phyloP scores from a whole-genome alignment of 148 eudicot genomes.

The Bassia scoparia region DNA sequence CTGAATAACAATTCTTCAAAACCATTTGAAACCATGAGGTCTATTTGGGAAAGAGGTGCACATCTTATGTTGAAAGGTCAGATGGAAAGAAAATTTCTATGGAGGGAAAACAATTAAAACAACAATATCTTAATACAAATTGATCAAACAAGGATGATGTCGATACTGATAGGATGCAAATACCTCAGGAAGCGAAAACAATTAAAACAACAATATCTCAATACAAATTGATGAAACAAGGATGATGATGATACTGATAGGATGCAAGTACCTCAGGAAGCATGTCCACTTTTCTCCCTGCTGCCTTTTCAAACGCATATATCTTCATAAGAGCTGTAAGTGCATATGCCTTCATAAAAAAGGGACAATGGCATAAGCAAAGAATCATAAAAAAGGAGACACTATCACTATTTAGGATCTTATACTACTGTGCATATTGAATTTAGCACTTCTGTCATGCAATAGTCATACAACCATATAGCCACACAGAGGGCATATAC shows the following conservation, averaged over 20 bases:
- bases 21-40: no score
- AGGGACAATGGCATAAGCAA: background rate
- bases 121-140: background rate
- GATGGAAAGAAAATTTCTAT: no score
- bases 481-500: background rate
- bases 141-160: no score
- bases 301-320: slow-evolving; percentile 82
- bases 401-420: background rate
- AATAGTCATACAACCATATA: background rate
- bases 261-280: slow-evolving; percentile 71
- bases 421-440: background rate
- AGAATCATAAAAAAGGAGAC: background rate
- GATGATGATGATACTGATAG: background rate
- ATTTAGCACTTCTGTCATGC: background rate
- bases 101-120: background rate
- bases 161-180: no score
- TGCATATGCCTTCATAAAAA: slow-evolving; percentile 71
- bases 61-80: no score
- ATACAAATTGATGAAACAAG: background rate
- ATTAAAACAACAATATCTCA: no score
- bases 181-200: no score
- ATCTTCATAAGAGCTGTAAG: slow-evolving; percentile 85
- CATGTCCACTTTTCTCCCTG: slow-evolving; percentile 77
- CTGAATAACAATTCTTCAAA: no score
- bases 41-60: no score